phyloP scores from a whole-genome alignment of 2,329 filamentous ascomycete genomes.

The Meredithiella fracta region DNA sequence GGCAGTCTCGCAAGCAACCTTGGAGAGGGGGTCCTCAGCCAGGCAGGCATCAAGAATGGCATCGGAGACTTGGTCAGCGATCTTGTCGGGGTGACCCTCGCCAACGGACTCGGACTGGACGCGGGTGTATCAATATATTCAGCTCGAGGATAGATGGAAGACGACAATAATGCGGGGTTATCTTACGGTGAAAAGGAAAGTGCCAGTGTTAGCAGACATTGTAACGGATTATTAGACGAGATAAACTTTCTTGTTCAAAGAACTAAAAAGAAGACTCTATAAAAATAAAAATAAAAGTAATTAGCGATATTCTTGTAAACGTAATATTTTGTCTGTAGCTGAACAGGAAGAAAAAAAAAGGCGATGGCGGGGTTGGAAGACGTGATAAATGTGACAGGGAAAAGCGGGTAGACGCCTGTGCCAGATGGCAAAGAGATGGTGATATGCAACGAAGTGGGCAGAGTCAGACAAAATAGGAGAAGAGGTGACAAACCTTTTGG shows the following conservation, averaged over 20 bases:
- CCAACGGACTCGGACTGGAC: constrained; percentile 69
- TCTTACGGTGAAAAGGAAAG: constrained; percentile 67
- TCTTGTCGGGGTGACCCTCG: constrained; percentile 91
- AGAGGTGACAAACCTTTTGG: neutral
- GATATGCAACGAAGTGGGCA: neutral
- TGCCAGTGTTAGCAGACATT: constrained; percentile 48
- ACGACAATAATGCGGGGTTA: constrained; percentile 14
- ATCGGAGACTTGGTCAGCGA: constrained; percentile 96
- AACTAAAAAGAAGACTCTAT: constrained; percentile 1
- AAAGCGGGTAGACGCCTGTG: neutral
- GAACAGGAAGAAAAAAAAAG: neutral
- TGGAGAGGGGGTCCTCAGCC: constrained; percentile 85
- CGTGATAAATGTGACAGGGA: constrained; percentile 1
- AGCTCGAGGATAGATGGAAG: neutral
- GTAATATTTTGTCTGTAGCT: too few species aligned
- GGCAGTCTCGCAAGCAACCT: constrained; percentile 97
- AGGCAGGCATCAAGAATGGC: constrained; percentile 97
- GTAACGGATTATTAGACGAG: constrained; percentile 23
- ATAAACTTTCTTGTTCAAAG: constrained; percentile 2
- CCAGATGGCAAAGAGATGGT: neutral
- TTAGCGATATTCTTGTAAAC: too few species aligned
- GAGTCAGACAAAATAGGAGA: neutral
- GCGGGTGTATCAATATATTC: neutral
- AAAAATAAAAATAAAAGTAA: too few species aligned
- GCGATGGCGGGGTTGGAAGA: constrained; percentile 4